These are phyloP conservation scores for Plasmodium chabaudi DNA, from an alignment of 169 alveolate genomes.

Conservation along the genomic window DNA sequence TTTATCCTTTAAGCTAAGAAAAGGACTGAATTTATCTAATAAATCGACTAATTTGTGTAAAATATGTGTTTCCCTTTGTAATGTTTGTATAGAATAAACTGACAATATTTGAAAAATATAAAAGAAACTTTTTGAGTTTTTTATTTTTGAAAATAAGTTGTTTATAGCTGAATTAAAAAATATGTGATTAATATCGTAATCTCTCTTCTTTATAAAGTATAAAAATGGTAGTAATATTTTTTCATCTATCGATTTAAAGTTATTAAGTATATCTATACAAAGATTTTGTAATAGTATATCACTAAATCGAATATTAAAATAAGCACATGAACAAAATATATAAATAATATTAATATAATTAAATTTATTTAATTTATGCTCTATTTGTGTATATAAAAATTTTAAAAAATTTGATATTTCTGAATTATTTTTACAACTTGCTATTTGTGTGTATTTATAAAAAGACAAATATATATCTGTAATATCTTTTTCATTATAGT, in stretches of 20 bases:
- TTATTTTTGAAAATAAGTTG: constrained; percentile 19
- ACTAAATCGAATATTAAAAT: constrained; percentile 35
- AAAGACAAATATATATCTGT: constrained; percentile 33
- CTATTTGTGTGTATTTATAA: constrained; percentile 28
- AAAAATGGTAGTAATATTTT: constrained; percentile 23
- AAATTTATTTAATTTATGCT: constrained; percentile 37
- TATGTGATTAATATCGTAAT: constrained; percentile 27
- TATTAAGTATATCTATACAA: constrained; percentile 60
- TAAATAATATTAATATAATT: constrained; percentile 22
- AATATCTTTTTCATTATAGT: constrained; percentile 59
- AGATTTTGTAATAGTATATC: constrained; percentile 40
- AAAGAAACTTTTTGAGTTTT: constrained; percentile 2
- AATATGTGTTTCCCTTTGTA: constrained; percentile 16
- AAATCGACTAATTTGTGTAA: not conserved
- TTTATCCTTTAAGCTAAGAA: constrained; percentile 22
- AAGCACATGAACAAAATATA: constrained; percentile 41
- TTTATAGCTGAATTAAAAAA: constrained; percentile 34
- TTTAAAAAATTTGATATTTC: constrained; percentile 30
- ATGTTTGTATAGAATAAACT: constrained; percentile 4
- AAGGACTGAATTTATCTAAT: not conserved
- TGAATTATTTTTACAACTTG: not conserved
- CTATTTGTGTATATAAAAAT: constrained; percentile 25
- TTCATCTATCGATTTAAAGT: constrained; percentile 8
- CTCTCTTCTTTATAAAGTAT: constrained; percentile 45
- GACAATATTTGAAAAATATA: constrained; percentile 26